Conservation (phyloP, 768 basidiomycete genomes). For the Boletus tylopilopsis region DNA sequence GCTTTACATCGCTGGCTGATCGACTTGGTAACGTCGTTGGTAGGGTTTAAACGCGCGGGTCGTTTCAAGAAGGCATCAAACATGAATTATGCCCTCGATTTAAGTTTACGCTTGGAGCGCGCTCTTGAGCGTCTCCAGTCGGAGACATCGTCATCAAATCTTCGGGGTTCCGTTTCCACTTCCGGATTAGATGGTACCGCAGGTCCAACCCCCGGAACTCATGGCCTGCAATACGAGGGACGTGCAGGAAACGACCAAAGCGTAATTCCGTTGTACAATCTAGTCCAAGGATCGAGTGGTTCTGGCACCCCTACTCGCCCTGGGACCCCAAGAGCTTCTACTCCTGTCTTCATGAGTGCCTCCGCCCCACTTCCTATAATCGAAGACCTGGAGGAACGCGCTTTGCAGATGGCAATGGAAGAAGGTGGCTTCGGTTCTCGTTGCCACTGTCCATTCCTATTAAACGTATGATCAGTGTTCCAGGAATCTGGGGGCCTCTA, state of each 20-base stretch:
- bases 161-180: constrained; percentile 22
- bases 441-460: constrained; percentile 35
- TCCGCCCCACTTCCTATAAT: constrained; percentile 18
- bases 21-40: not conserved
- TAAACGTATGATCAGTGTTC: constrained; percentile 36
- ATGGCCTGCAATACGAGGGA: constrained; percentile 66
- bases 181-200: constrained; percentile 19
- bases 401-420: constrained; percentile 48
- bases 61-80: constrained; percentile 94
- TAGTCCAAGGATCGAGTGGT: constrained; percentile 13
- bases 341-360: constrained; percentile 2
- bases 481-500: constrained; percentile 54
- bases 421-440: constrained; percentile 38
- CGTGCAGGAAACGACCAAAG: constrained; percentile 57
- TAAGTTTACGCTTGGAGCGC: constrained; percentile 37
- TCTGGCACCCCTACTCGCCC: constrained; percentile 26
- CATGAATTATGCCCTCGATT: constrained; percentile 73
- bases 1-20: constrained; percentile 33
- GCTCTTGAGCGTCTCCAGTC: constrained; percentile 30
- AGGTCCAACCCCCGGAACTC: constrained; percentile 38
- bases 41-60: constrained; percentile 47
- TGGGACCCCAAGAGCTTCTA: constrained; percentile 21
- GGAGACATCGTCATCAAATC: constrained; percentile 19
- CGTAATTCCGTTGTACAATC: constrained; percentile 23
- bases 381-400: constrained; percentile 46